phyloP scores from a whole-genome alignment of 371 early-diverging fungal genomes.

The Syncephalastrum contaminatum region DNA sequence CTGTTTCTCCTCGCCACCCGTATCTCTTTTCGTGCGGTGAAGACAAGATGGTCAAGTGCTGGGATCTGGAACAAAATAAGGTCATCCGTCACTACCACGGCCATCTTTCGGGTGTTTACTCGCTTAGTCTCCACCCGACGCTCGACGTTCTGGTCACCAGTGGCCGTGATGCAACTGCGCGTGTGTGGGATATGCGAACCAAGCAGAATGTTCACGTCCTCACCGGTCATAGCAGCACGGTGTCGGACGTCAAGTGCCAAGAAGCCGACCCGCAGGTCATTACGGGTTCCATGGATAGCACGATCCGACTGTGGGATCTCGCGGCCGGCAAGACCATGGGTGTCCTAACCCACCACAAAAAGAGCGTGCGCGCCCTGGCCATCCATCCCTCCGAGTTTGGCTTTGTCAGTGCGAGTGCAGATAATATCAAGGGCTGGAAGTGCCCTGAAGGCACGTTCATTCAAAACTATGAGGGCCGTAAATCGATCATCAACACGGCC shows the following conservation, averaged over 20 bases:
- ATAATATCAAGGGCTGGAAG: constrained; percentile 95
- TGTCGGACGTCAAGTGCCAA: constrained; percentile 86
- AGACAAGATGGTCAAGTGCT: constrained; percentile 97
- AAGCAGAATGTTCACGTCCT: constrained; percentile 90
- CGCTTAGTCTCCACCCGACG: constrained; percentile 89
- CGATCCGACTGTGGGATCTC: constrained; percentile 93
- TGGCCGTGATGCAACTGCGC: constrained; percentile 92
- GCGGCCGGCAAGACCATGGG: constrained; percentile 95
- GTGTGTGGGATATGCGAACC: constrained; percentile 98
- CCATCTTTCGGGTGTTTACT: constrained; percentile 92
- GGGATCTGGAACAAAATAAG: constrained; percentile 98
- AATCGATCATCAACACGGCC: constrained; percentile 89
- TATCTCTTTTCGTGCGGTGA: constrained; percentile 96
- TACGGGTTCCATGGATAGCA: constrained; percentile 91
- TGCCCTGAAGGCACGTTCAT: constrained; percentile 94
- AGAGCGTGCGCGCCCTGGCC: constrained; percentile 90
- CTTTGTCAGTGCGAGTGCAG: constrained; percentile 91
- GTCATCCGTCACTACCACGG: constrained; percentile 98
- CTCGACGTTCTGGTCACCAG: constrained; percentile 92
- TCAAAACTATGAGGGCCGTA: constrained; percentile 88
- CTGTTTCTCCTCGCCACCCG: constrained; percentile 91
- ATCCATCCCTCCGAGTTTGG: constrained; percentile 92
- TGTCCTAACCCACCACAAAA: constrained; percentile 96
- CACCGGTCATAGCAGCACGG: constrained; percentile 86
- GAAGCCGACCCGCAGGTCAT: constrained; percentile 96